These are phyloP conservation scores for Kodamaea sp. DNA, from an alignment of 1,139 yeast genomes.

Conservation along the genomic window DNA sequence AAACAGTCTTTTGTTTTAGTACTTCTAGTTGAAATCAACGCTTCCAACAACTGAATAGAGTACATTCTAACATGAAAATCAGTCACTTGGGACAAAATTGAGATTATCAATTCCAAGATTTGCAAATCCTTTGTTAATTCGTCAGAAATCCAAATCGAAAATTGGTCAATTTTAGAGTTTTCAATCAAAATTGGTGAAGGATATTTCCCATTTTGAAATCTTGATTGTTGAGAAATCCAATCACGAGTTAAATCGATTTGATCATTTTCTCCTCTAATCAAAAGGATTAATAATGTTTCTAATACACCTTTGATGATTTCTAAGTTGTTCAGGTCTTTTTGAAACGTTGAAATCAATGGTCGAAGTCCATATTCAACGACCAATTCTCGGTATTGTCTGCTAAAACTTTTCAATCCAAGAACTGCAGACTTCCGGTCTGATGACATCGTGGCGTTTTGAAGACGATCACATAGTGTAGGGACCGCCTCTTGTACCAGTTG, in stretches of 20 bases:
- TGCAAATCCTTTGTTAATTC: constrained; percentile 74
- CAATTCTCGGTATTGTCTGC: constrained; percentile 82
- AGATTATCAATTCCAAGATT: constrained; percentile 55
- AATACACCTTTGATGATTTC: constrained; percentile 78
- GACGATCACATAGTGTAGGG: constrained; percentile 81
- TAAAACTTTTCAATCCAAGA: constrained; percentile 82
- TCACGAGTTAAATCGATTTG: constrained; percentile 53
- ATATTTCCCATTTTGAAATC: constrained; percentile 74
- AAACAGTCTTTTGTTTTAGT: constrained; percentile 70
- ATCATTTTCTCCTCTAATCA: constrained; percentile 55
- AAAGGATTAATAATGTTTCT: constrained; percentile 79
- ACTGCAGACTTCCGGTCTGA: constrained; percentile 92
- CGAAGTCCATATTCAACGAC: constrained; percentile 88
- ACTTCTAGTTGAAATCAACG: constrained; percentile 76
- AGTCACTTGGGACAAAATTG: constrained; percentile 45
- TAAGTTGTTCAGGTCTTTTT: constrained; percentile 62
- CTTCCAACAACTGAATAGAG: constrained; percentile 79
- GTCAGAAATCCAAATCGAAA: constrained; percentile 93
- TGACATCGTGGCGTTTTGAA: constrained; percentile 75
- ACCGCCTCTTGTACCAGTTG: constrained; percentile 80
- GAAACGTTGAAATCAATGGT: constrained; percentile 65
- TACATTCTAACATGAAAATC: constrained; percentile 80
- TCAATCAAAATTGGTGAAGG: constrained; percentile 74
- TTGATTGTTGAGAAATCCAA: constrained; percentile 74
- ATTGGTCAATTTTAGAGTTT: constrained; percentile 67